Conservation (phyloP, 2,329 filamentous ascomycete species). For the Orbilia ellipsospora region DNA sequence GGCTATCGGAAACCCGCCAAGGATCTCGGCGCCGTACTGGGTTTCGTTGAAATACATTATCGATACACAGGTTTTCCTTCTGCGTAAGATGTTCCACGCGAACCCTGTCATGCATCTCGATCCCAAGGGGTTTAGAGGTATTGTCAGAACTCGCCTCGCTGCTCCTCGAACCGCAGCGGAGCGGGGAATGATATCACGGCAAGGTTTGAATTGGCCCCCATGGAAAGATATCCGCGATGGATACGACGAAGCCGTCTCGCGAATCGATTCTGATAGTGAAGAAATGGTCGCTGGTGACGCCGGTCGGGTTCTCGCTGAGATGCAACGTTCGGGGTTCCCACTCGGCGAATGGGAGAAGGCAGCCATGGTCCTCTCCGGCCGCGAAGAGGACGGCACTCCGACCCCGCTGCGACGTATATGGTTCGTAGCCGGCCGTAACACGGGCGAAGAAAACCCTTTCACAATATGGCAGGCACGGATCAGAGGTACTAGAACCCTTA, state of each 20-base stretch:
- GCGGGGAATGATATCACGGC: constrained; percentile 37
- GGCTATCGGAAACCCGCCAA: constrained; percentile 33
- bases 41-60: constrained; percentile 43
- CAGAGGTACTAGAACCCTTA: constrained; percentile 58
- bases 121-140: constrained; percentile 45
- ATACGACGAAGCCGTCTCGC: constrained; percentile 42
- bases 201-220: constrained; percentile 57
- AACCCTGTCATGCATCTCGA: constrained; percentile 48
- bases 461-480: constrained; percentile 52
- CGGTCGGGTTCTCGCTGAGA: constrained; percentile 55
- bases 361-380: constrained; percentile 57
- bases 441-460: constrained; percentile 19
- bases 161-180: constrained; percentile 26
- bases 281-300: constrained; percentile 46
- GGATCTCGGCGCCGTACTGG: constrained; percentile 26
- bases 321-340: constrained; percentile 57
- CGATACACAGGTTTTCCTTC: constrained; percentile 39
- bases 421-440: constrained; percentile 35
- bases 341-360: constrained; percentile 56
- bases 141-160: constrained; percentile 44
- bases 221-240: constrained; percentile 56
- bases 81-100: constrained; percentile 44
- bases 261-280: constrained; percentile 32
- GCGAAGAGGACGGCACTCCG: constrained; percentile 55
- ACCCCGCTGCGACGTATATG: constrained; percentile 57